Conservation (phyloP, 2,329 filamentous ascomycete species). For the Talaromyces piceae region DNA sequence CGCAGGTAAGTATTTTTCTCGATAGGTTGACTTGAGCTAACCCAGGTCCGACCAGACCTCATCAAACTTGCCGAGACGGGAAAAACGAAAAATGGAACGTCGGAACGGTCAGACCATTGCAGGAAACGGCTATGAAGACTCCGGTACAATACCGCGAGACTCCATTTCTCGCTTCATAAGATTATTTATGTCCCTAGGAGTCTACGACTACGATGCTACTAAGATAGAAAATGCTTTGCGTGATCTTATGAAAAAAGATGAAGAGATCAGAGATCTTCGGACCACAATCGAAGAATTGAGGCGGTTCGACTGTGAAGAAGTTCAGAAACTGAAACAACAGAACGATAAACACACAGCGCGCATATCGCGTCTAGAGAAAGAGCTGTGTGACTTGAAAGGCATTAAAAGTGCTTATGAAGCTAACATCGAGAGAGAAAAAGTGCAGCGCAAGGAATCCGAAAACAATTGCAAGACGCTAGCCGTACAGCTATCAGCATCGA, state of each 20-base stretch:
- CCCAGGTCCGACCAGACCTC: not conserved
- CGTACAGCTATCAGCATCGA: no score
- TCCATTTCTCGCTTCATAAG: constrained; percentile 4
- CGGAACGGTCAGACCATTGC: not conserved
- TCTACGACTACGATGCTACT: constrained; percentile 2
- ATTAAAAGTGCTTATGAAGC: not conserved
- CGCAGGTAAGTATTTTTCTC: constrained; percentile 1
- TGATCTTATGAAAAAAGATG: constrained; percentile 5
- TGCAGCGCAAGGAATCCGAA: not conserved
- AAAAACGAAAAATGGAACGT: not conserved
- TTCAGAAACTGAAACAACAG: not conserved
- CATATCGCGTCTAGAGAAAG: no score
- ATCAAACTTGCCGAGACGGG: not conserved
- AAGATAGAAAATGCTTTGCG: constrained; percentile 1
- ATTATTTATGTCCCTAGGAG: constrained; percentile 2
- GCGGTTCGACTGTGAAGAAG: constrained; percentile 5
- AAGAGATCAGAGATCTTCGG: constrained; percentile 3
- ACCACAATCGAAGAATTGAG: constrained; percentile 1
- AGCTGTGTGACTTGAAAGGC: no score
- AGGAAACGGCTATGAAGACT: not conserved
- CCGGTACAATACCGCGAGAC: not conserved
- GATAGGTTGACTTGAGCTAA: constrained; percentile 1
- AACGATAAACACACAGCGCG: no score
- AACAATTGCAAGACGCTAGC: no score
- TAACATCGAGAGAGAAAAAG: constrained; percentile 1